These are phyloP conservation scores for Vitis amurensis DNA, from an alignment of 164 flowering plant species.

Conservation along the genomic window DNA sequence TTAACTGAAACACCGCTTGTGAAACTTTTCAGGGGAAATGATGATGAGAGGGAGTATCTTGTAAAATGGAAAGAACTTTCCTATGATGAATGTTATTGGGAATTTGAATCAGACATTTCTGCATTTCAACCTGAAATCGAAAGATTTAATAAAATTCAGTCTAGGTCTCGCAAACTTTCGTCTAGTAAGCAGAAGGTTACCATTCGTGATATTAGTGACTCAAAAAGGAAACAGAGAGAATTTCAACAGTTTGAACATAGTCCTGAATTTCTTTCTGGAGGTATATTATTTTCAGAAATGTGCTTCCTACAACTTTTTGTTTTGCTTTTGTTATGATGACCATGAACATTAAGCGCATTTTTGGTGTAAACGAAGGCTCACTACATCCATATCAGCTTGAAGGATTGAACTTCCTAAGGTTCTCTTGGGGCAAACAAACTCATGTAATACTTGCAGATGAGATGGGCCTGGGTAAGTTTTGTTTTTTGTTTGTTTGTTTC, in stretches of 20 bases:
- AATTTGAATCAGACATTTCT: conserved; percentile 78
- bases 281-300: conserved; percentile 30
- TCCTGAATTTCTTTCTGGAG: conserved; percentile 92
- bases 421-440: conserved; percentile 89
- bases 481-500: neutral
- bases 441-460: conserved; percentile 99
- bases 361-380: conserved; percentile 53
- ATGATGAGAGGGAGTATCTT: conserved; percentile 78
- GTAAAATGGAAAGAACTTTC: conserved; percentile 94
- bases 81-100: conserved; percentile 98
- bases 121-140: conserved; percentile 84
- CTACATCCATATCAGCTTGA: conserved; percentile 98
- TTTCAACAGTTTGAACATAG: conserved; percentile 85
- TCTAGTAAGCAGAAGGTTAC: conserved; percentile 53
- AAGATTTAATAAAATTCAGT: conserved; percentile 56
- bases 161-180: conserved; percentile 42
- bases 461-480: conserved; percentile 91
- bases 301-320: neutral
- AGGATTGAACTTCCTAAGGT: conserved; percentile 93
- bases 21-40: conserved; percentile 49
- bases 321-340: conserved; percentile 8
- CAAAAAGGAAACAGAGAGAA: conserved; percentile 61
- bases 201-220: conserved; percentile 47
- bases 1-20: conserved; percentile 2
- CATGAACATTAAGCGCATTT: conserved; percentile 3